Percentiles rank a stretch among this genome's conserved stretches.
These are phyloP conservation scores for Cystoderma amianthinum DNA, from an alignment of 768 basidiomycete species.

Conservation along the genomic window DNA sequence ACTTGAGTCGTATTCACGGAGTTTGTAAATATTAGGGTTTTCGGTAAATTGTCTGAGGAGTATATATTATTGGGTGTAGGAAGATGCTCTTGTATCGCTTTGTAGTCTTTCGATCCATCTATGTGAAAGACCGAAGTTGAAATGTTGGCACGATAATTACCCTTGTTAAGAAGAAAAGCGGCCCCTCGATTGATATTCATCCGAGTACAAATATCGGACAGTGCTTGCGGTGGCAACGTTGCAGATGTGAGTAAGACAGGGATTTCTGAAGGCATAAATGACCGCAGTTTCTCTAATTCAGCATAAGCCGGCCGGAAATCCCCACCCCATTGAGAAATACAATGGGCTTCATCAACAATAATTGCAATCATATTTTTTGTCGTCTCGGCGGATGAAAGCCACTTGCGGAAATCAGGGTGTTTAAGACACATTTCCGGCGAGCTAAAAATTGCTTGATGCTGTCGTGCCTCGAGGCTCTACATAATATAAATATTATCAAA, in stretches of 20 bases:
- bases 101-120: slow-evolving; percentile 13
- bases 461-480: slow-evolving; percentile 15
- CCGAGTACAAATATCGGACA: slow-evolving; percentile 15
- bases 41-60: slow-evolving; percentile 8
- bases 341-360: slow-evolving; percentile 34
- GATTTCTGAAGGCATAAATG: slow-evolving; percentile 17
- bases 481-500: not conserved
- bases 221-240: slow-evolving; percentile 18
- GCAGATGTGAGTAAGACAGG: slow-evolving; percentile 25
- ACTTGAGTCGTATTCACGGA: slow-evolving; percentile 11
- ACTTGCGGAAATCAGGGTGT: slow-evolving; percentile 18
- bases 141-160: slow-evolving; percentile 29
- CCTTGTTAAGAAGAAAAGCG: slow-evolving; percentile 25
- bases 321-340: slow-evolving; percentile 12
- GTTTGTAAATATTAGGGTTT: slow-evolving; percentile 17
- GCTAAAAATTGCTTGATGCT: slow-evolving; percentile 19
- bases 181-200: slow-evolving; percentile 14
- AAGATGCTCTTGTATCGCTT: slow-evolving; percentile 11
- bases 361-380: slow-evolving; percentile 12
- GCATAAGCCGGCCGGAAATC: slow-evolving; percentile 23
- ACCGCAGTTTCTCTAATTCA: slow-evolving; percentile 17
- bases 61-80: slow-evolving; percentile 1
- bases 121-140: slow-evolving; percentile 14
- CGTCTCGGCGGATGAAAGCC: slow-evolving; percentile 13
- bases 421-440: slow-evolving; percentile 33